Evolutionary conservation across 129 eudicot species (phyloP).

Genomic region (Flaveria robusta): DNA sequence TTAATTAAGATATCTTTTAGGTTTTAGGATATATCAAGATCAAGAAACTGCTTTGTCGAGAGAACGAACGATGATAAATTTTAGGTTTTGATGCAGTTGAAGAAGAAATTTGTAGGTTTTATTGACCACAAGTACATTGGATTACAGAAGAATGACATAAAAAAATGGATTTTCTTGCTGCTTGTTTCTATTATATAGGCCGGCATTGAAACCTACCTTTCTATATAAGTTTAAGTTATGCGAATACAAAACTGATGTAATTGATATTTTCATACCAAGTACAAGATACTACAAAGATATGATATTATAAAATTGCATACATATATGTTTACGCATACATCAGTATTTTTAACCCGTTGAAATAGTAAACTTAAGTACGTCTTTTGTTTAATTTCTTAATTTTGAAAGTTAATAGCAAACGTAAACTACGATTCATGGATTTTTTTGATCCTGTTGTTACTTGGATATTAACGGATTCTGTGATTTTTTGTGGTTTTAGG

Average conservation of each 20-base stretch:
- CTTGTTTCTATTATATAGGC: slow-evolving; percentile 21
- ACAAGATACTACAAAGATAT: slow-evolving; percentile 7
- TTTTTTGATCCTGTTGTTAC: no score
- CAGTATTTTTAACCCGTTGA: background rate
- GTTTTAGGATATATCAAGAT: slow-evolving; percentile 26
- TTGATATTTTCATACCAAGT: slow-evolving; percentile 20
- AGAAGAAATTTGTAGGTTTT: slow-evolving; percentile 23
- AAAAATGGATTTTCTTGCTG: slow-evolving; percentile 30
- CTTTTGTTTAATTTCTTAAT: no score
- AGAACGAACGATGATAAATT: slow-evolving; percentile 11
- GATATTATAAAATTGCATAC: background rate
- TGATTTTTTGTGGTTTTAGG: no score
- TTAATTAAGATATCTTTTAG: background rate
- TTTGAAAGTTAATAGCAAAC: no score
- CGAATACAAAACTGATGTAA: slow-evolving; percentile 29
- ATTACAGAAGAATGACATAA: slow-evolving; percentile 25
- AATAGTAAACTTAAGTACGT: no score
- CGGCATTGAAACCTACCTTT: slow-evolving; percentile 27
- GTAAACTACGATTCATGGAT: no score
- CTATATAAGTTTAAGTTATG: slow-evolving; percentile 21
- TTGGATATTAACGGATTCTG: no score
- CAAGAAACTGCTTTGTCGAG: slow-evolving; percentile 15
- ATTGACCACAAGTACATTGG: slow-evolving; percentile 32
- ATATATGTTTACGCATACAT: background rate
- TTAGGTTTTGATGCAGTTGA: slow-evolving; percentile 39